Base-by-base conservation (phyloP, 108 stramenopile species). In the Cylindrotheca fusiformis region DNA sequence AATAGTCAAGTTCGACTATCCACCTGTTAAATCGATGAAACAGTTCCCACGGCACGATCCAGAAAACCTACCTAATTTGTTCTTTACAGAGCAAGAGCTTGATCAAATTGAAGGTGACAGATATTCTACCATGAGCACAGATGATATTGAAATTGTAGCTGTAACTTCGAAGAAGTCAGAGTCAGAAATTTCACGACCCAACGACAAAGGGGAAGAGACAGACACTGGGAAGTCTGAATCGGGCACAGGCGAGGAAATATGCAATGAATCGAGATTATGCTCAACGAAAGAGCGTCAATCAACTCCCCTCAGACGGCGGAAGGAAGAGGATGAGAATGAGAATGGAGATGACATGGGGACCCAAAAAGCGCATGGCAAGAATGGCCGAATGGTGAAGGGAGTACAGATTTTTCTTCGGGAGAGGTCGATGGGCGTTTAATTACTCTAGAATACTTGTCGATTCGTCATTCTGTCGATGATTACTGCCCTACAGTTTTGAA, bases 21-120 rank as follows among this genome's bases (percentile, higher is more conserved):
- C 87, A 30, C 84, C 86, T 18, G 80, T 93, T 29, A 79, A 84
- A 28, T 85, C 82, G 25, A 47, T 87, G 33, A 68, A 80, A 36
- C 76, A 83, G 49, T 87, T 81, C 49, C 85, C 86, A 4, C 72
- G 87, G 29, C 72, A 63, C 12, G 80, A 83, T 25, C 71, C 75
- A 18, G 65, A 83, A 17, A 84, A 89, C 36, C 68, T 86, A 8
- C 65, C 83, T 2, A 67, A 78, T 29, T 61, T 93, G 12, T 93
- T 85, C 71, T 89, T 89, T 36, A 81, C 80, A 12, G 84, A 88
- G 54, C 75, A 86, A 32, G 91, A 93, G 61, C 48, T 93, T 48
- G 86, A 88, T 49, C 74, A 87, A 61, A 77, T 86, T 29, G 87
- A 93, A 64, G 82, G 81, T 22, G 91, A 93, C 72, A 76, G 91